These are phyloP conservation scores for Aspergillus sclerotialis DNA, from an alignment of 2,329 filamentous ascomycete genomes.

Conservation along the genomic window DNA sequence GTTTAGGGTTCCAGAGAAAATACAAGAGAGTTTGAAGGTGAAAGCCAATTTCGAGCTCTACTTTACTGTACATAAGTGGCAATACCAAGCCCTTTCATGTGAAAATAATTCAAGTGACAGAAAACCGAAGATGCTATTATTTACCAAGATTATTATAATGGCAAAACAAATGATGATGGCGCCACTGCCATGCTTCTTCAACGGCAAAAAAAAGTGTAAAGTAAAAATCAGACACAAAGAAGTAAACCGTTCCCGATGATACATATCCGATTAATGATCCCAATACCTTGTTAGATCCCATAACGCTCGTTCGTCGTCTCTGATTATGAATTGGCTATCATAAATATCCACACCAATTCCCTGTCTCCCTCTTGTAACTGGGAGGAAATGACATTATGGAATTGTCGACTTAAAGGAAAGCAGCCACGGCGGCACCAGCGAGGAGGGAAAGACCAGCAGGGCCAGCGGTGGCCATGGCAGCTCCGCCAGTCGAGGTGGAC, in stretches of 20 bases:
- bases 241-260: constrained; percentile 6
- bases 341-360: too few species aligned
- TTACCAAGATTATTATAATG: constrained; percentile 3
- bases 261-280: constrained; percentile 6
- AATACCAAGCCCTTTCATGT: too few species aligned
- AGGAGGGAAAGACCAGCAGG: constrained; percentile 30
- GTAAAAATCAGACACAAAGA: background rate
- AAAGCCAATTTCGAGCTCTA: too few species aligned
- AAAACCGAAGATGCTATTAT: too few species aligned
- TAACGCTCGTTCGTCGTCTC: constrained; percentile 8
- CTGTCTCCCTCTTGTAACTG: too few species aligned
- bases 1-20: too few species aligned
- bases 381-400: background rate
- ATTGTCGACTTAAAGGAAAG: constrained; percentile 30
- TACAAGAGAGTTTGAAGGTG: too few species aligned
- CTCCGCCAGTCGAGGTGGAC: constrained; percentile 22
- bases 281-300: constrained; percentile 6
- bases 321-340: background rate
- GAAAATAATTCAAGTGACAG: too few species aligned
- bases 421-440: constrained; percentile 36
- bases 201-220: constrained; percentile 7
- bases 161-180: constrained; percentile 10
- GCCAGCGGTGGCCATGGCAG: constrained; percentile 30
- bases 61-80: too few species aligned
- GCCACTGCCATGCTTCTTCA: constrained; percentile 8